These are phyloP conservation scores for Planoprotostelium fungivorum DNA, from an alignment of 78 protist genomes.

Conservation along the genomic window DNA sequence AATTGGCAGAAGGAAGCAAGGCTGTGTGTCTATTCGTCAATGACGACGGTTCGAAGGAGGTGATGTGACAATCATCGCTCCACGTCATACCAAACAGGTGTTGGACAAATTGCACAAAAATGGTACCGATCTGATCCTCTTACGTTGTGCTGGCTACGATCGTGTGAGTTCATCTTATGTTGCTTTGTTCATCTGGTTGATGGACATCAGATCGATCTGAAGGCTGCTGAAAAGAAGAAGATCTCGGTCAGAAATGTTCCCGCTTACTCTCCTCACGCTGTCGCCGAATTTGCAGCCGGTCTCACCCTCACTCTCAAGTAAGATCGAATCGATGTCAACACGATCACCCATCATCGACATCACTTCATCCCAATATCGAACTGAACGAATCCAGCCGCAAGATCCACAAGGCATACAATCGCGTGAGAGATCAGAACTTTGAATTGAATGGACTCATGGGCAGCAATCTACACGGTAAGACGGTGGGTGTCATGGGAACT, in stretches of 20 bases:
- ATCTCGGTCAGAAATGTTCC: constrained; percentile 76
- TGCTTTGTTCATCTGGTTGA: not conserved
- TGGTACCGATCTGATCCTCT: constrained; percentile 33
- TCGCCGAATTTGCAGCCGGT: constrained; percentile 80
- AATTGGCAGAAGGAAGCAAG: constrained; percentile 25
- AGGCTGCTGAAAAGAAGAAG: constrained; percentile 40
- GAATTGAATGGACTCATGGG: constrained; percentile 72
- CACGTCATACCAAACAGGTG: not conserved
- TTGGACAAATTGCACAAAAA: not conserved
- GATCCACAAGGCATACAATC: constrained; percentile 58
- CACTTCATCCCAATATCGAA: too few relatives aligned
- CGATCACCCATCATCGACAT: too few relatives aligned
- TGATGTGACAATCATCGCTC: not conserved
- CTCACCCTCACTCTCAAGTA: constrained; percentile 40
- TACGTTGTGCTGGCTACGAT: constrained; percentile 82
- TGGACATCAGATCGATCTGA: constrained; percentile 45
- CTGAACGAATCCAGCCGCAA: constrained; percentile 39
- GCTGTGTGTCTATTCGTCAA: constrained; percentile 78
- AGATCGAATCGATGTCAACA: too few relatives aligned
- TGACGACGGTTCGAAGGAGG: constrained; percentile 15
- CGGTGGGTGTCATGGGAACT: constrained; percentile 71
- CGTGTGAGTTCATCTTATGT: constrained; percentile 5
- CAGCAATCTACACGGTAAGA: constrained; percentile 45
- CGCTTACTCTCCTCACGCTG: constrained; percentile 80
- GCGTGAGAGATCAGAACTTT: constrained; percentile 68